Percentiles rank a stretch among this genome's conserved stretches.
phyloP scores from a whole-genome alignment of 73 alveolate species.

The Paramecium sexaurelia region DNA sequence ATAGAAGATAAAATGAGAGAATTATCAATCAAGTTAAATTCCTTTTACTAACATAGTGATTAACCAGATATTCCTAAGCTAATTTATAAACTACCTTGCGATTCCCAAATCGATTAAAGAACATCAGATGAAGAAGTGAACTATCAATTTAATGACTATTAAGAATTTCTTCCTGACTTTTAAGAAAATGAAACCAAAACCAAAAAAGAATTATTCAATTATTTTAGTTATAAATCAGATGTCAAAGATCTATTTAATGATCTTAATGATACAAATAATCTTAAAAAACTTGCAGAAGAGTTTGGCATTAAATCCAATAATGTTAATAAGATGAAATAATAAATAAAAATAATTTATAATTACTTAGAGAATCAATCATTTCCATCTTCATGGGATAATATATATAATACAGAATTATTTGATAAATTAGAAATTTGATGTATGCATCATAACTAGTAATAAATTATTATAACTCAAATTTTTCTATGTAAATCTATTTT shows the following conservation, averaged over 20 bases:
- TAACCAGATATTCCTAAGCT: background rate
- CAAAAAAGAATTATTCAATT: background rate
- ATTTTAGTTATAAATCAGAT: background rate
- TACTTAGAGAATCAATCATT: background rate
- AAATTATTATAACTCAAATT: background rate
- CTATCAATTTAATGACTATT: background rate
- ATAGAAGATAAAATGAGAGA: constrained; percentile 22
- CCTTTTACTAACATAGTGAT: constrained; percentile 1
- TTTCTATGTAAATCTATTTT: constrained; percentile 53
- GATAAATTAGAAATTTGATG: constrained; percentile 20
- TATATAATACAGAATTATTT: background rate
- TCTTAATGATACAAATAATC: background rate
- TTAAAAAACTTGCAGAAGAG: background rate
- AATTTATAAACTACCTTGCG: background rate
- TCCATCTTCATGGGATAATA: background rate
- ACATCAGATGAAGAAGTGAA: background rate
- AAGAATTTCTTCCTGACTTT: background rate
- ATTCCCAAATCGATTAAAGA: background rate
- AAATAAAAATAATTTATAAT: background rate
- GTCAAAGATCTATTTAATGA: background rate
- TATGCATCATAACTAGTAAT: background rate
- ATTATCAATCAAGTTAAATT: background rate
- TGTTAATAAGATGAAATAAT: background rate
- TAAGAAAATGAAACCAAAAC: background rate
- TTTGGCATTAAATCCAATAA: background rate